A percentile compares a stretch with the other conserved stretches of the same genome.
Conservation (phyloP, 345 rosid species). For the Gynandropsis gynandra region DNA sequence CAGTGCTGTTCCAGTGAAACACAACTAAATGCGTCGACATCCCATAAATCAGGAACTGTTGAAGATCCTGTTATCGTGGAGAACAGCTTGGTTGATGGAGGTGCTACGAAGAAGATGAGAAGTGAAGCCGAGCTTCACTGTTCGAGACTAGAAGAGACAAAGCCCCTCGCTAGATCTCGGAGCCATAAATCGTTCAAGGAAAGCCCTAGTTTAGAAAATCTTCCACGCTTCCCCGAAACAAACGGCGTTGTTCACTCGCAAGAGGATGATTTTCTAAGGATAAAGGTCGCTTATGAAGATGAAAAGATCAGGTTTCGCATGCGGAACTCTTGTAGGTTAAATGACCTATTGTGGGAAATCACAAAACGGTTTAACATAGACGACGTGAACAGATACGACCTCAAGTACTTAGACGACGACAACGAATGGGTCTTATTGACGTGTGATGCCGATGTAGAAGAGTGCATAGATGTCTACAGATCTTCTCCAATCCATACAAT, state of each 20-base stretch:
- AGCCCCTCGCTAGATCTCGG: conserved; percentile 34
- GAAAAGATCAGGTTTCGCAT: conserved; percentile 66
- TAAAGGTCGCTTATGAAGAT: conserved; percentile 55
- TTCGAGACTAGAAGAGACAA: conserved; percentile 37
- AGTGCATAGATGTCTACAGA: conserved; percentile 60
- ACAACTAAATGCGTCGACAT: conserved; percentile 31
- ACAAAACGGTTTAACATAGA: conserved; percentile 56
- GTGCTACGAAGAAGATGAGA: conserved; percentile 30
- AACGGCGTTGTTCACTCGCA: conserved; percentile 19
- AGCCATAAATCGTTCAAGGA: conserved; percentile 34
- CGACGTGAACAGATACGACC: conserved; percentile 45
- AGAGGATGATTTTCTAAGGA: conserved; percentile 45
- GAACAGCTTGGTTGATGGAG: conserved; percentile 18
- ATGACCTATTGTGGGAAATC: conserved; percentile 57
- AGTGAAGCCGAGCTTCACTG: conserved; percentile 43
- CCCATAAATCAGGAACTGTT: conserved; percentile 15
- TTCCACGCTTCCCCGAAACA: conserved; percentile 19
- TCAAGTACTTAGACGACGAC: conserved; percentile 92
- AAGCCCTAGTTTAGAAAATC: conserved; percentile 28
- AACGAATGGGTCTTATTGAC: conserved; percentile 86
- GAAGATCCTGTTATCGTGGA: conserved; percentile 30
- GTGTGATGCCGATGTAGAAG: conserved; percentile 83
- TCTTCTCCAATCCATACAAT: conserved; percentile 46
- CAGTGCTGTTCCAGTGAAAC: conserved; percentile 61
- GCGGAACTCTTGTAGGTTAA: conserved; percentile 39